phyloP scores from a whole-genome alignment of 2,329 filamentous ascomycete genomes.

The Nannizziopsis barbatae region DNA sequence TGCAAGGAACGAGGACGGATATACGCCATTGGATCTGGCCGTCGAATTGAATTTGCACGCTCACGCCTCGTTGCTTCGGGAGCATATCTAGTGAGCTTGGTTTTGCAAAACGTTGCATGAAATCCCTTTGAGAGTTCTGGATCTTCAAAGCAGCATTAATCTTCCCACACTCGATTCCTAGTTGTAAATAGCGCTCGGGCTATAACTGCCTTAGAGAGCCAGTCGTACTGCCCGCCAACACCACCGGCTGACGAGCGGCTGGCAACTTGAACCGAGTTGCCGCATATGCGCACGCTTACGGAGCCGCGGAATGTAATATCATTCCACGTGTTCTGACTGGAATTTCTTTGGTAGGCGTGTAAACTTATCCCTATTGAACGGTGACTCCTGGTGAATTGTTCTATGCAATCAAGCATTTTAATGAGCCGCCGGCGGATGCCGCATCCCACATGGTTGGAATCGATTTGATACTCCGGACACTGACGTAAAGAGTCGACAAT shows the following conservation, averaged over 20 bases:
- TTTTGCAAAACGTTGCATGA: too few relatives aligned
- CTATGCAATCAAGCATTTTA: conserved; percentile 30
- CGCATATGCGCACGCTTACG: neutral
- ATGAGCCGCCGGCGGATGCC: conserved; percentile 33
- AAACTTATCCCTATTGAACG: conserved; percentile 11
- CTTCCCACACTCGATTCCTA: conserved; percentile 1
- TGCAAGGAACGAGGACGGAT: conserved; percentile 12
- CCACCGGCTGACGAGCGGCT: neutral
- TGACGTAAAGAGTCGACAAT: conserved; percentile 31
- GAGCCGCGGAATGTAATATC: conserved; percentile 1
- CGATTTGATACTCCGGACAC: conserved; percentile 36
- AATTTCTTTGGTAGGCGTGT: neutral
- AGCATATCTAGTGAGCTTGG: too few relatives aligned
- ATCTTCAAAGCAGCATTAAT: neutral
- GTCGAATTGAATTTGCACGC: neutral
- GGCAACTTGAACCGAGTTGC: neutral
- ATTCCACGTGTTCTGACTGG: conserved; percentile 3
- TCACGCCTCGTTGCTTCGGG: neutral
- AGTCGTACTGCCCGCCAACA: neutral
- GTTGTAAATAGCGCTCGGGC: conserved; percentile 3
- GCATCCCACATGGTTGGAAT: conserved; percentile 32
- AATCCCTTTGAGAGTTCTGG: neutral
- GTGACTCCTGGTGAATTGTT: conserved; percentile 26
- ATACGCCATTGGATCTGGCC: conserved; percentile 18
- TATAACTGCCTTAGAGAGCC: neutral